Base-by-base conservation (phyloP, 2,329 filamentous ascomycete genomes). In the Massarina eburnea region DNA sequence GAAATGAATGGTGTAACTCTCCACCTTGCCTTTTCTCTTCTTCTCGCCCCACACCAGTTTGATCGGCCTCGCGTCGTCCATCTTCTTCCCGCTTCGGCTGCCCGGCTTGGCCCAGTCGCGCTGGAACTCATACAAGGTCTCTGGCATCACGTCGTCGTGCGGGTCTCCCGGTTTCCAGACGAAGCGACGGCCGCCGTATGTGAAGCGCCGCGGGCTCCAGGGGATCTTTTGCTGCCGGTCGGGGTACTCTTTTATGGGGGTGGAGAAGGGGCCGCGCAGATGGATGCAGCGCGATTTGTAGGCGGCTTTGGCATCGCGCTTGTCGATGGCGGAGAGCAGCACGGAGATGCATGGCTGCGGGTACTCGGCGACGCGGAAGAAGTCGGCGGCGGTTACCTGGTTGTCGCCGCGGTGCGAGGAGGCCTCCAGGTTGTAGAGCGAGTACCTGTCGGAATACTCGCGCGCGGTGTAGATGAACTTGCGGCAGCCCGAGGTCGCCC, bases 71-170 rank as follows among this genome's bases (percentile, higher is more conserved):
- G 66, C 63, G 44, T 69, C 64, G 33, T 69, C 66, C 33, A 61
- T 58, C 22, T 62, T 54, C 53, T 69, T 69, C 38, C 66, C 66
- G 10, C 63, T 67, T 32, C 66, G 47, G 51, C 63, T 67, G 8
- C 64, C 64, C 17, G 66, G 63, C 51, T 68, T 68, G 8, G 62
- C 57, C 59, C 59, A 67, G 36, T 68, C 65, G 22, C 54, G 57
- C 21, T 57, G 56, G 40, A 63, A 69, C 41, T 69, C 66, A 49
- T 68, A 69, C 18, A 69, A 54, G 4, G 65, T 67, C 54, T 69
- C 66, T 5, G 65, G 65, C 66, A 69, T 69, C 5, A 65, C 63
- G 29, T 79, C 75, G 50, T 80, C 76, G 58, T 79, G 62, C 2
- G 74, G 71, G 18, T 70, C 57, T 17, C 69, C 73, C 8, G 65